Evolutionary conservation across 2,329 filamentous ascomycete species (phyloP).

Genomic region (Leptographium flavum): DNA sequence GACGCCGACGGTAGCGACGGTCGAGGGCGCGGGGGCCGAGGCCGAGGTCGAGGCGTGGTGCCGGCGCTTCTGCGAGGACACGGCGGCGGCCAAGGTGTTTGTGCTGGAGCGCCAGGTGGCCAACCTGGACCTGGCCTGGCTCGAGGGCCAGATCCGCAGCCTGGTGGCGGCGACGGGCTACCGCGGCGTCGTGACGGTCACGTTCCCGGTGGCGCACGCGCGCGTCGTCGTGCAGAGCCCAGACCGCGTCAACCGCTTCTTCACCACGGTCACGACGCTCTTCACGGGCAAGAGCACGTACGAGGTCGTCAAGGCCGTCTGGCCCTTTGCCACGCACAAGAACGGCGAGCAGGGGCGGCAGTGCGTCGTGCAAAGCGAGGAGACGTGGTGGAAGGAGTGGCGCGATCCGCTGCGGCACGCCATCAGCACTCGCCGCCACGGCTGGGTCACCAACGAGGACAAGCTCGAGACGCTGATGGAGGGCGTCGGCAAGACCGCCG

Average conservation of each 20-base stretch:
- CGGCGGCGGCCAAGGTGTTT: conserved; percentile 31
- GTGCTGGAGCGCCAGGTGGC: conserved; percentile 35
- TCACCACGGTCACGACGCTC: conserved; percentile 34
- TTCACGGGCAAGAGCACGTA: conserved; percentile 39
- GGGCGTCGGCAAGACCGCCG: conserved; percentile 22
- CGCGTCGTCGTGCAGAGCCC: conserved; percentile 35
- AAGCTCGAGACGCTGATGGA: conserved; percentile 40
- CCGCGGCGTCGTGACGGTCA: conserved; percentile 31
- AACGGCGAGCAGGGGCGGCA: conserved; percentile 28
- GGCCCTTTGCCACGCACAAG: conserved; percentile 39
- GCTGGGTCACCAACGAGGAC: conserved; percentile 37
- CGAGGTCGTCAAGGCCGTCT: conserved; percentile 40
- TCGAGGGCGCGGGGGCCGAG: conserved; percentile 15
- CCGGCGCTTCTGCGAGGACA: conserved; percentile 30
- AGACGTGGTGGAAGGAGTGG: conserved; percentile 41
- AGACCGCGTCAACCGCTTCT: conserved; percentile 38
- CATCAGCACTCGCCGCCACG: conserved; percentile 21
- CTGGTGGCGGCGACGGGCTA: conserved; percentile 35
- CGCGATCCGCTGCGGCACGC: conserved; percentile 28
- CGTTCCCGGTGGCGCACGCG: conserved; percentile 34
- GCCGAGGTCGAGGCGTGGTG: conserved; percentile 36
- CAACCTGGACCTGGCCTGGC: conserved; percentile 39
- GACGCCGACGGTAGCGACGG: conserved; percentile 29
- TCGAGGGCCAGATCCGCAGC: conserved; percentile 38
- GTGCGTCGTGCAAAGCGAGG: conserved; percentile 40